phyloP scores from a whole-genome alignment of 163 green algal genomes.

The Chlamydomonas reinhardtii region DNA sequence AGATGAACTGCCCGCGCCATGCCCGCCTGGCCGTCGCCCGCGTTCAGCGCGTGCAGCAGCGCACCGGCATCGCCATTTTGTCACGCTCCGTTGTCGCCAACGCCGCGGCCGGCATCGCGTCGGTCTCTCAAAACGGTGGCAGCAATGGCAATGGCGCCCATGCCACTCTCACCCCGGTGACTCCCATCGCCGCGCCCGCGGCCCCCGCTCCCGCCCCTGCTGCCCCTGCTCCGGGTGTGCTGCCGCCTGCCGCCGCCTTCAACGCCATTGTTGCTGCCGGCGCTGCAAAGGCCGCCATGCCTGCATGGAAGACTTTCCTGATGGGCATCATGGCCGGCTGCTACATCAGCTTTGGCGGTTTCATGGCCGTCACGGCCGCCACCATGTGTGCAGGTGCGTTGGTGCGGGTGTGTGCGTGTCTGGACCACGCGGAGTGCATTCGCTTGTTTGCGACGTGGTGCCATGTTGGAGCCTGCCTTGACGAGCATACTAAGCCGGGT shows the following conservation, averaged over 20 bases:
- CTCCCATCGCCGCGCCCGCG: neutral
- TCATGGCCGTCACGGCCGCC: constrained; percentile 74
- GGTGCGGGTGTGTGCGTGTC: too few relatives aligned
- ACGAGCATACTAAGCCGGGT: too few relatives aligned
- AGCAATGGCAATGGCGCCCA: neutral
- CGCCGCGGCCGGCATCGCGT: neutral
- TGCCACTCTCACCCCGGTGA: neutral
- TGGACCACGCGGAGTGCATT: too few relatives aligned
- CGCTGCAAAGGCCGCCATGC: constrained; percentile 30
- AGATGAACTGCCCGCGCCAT: too few relatives aligned
- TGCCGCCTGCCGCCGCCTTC: constrained; percentile 21
- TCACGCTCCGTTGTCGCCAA: neutral
- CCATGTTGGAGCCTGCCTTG: neutral
- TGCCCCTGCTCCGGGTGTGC: constrained; percentile 8
- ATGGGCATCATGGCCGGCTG: constrained; percentile 74
- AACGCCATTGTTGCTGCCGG: constrained; percentile 11
- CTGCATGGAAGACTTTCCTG: constrained; percentile 26
- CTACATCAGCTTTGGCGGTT: constrained; percentile 84
- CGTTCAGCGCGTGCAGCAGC: too few relatives aligned
- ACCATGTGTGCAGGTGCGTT: constrained; percentile 57
- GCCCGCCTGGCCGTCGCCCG: too few relatives aligned
- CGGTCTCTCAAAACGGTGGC: neutral
- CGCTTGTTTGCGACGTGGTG: neutral
- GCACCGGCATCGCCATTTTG: too few relatives aligned
- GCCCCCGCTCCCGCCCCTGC: neutral